Base-by-base conservation (phyloP, 192 early-diverging fungal species). In the Umbelopsis ramanniana region DNA sequence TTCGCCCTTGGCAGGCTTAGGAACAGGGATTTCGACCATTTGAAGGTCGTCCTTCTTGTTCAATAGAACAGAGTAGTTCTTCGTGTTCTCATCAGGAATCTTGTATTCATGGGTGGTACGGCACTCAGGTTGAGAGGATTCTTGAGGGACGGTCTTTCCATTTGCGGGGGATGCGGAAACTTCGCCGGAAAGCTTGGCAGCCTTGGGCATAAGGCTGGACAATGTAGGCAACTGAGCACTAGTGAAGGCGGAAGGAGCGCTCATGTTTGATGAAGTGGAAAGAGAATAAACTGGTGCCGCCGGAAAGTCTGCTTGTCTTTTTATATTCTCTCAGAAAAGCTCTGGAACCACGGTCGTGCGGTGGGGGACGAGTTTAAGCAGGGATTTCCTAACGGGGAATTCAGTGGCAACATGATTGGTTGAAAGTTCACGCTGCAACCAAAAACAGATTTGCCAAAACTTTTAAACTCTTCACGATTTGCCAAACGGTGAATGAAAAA, bases 11-110 rank as follows among this genome's bases (percentile, higher is more conserved):
- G 22, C 69, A 48, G 74, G 74, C 29, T 66, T 33, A 4, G 74
- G 74, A 23, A 75, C 21, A n/a, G 69, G 69, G 35, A 75, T 48
- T 8, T 75, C 74, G 38, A 75, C 74, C 23, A 75, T 47, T 24
- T 68, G 53, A 21, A 75, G 69, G 21, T 75, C 74, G 23, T 75
- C 53, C 43, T 66, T 75, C 69, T 70, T 75, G 38, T 43, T 75
- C 29, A 75, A 46, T 37, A 75, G 19, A 17, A 75, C 74, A 29
- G 50, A 68, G 46, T 70, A 63, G 55, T 75, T 75, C 46, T 63
- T 43, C 2, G 74, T 75, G 23, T 47, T 33, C 21, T 70, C 67
- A 46, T 17, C 43, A 48, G 74, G 74, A 9, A 75, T 66, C 50
- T 71, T 53, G 40, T 71, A 71, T 22, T 24, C 29, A 47, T 5